These are phyloP conservation scores for Salicornia ramosissima DNA, from an alignment of 148 eudicot species.

Conservation along the genomic window DNA sequence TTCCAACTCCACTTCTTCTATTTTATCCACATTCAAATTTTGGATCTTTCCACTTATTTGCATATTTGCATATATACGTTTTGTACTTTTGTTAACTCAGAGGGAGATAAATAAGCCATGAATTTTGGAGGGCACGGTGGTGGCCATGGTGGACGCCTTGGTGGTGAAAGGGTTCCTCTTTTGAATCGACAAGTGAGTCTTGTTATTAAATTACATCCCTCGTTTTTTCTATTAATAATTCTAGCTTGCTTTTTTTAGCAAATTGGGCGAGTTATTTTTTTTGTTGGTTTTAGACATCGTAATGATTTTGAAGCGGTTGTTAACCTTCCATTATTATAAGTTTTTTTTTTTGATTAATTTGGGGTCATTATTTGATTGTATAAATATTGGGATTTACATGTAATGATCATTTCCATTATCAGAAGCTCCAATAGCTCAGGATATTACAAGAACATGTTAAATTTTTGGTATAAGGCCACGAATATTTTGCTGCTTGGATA, in stretches of 20 bases:
- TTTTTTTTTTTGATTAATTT: background rate
- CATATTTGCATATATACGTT: background rate
- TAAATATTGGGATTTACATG: slow-evolving; percentile 1
- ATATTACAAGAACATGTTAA: no score
- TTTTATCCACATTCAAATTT: background rate
- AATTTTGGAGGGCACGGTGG: slow-evolving; percentile 29
- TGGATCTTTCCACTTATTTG: no score
- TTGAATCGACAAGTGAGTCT: slow-evolving; percentile 38
- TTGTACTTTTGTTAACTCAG: no score
- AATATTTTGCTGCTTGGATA: background rate
- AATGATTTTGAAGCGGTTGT: background rate
- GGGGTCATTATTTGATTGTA: background rate
- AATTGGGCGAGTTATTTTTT: background rate
- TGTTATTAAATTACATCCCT: background rate
- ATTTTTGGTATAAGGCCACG: background rate
- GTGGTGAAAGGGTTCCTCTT: slow-evolving; percentile 51
- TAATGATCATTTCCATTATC: slow-evolving; percentile 3
- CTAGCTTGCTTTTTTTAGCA: background rate
- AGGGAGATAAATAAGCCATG: slow-evolving; percentile 13
- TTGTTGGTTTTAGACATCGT: background rate
- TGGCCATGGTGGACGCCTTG: slow-evolving; percentile 30
- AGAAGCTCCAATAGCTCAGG: no score
- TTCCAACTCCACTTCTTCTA: background rate
- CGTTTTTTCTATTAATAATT: background rate
- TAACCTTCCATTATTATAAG: background rate